Evolutionary conservation across 2,329 filamentous ascomycete species (phyloP).

Genomic region (Trichoderma sp.): DNA sequence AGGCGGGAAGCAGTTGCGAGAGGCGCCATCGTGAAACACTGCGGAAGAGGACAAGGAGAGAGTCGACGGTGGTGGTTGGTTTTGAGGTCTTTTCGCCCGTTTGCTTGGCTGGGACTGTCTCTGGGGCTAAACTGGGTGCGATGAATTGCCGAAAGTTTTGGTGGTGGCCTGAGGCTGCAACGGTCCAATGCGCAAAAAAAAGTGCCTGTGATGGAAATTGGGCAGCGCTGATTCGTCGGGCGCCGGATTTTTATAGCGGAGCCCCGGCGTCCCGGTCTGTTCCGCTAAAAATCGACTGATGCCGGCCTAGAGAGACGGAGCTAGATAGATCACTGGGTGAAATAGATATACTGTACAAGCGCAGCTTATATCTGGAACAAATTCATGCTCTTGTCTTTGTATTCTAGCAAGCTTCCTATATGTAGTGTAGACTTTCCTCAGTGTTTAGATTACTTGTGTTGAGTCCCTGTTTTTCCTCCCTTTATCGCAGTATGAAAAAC

Average conservation of each 20-base stretch:
- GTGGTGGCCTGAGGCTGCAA: slow-evolving; percentile 47
- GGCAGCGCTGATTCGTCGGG: slow-evolving; percentile 46
- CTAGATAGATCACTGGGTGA: background rate
- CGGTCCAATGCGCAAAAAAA: slow-evolving; percentile 26
- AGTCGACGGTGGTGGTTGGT: slow-evolving; percentile 30
- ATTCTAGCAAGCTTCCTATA: too few relatives aligned
- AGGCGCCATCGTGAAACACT: slow-evolving; percentile 58
- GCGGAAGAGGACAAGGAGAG: background rate
- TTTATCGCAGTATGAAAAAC: background rate
- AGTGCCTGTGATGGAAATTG: slow-evolving; percentile 45
- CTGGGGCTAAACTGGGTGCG: slow-evolving; percentile 33
- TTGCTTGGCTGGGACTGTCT: slow-evolving; percentile 26
- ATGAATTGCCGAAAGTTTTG: slow-evolving; percentile 47
- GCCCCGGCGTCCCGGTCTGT: slow-evolving; percentile 36
- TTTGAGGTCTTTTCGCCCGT: slow-evolving; percentile 53
- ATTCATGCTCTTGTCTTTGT: too few relatives aligned
- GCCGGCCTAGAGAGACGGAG: background rate
- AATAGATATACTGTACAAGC: too few relatives aligned
- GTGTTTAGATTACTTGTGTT: too few relatives aligned
- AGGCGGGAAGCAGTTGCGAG: slow-evolving; percentile 69
- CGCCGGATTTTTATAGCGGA: slow-evolving; percentile 20
- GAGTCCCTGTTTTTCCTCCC: too few relatives aligned
- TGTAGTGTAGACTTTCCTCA: too few relatives aligned
- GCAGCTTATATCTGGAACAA: too few relatives aligned
- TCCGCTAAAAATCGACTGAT: slow-evolving; percentile 30